phyloP scores from a whole-genome alignment of 208 protist genomes.

The Histomonas meleagridis region DNA sequence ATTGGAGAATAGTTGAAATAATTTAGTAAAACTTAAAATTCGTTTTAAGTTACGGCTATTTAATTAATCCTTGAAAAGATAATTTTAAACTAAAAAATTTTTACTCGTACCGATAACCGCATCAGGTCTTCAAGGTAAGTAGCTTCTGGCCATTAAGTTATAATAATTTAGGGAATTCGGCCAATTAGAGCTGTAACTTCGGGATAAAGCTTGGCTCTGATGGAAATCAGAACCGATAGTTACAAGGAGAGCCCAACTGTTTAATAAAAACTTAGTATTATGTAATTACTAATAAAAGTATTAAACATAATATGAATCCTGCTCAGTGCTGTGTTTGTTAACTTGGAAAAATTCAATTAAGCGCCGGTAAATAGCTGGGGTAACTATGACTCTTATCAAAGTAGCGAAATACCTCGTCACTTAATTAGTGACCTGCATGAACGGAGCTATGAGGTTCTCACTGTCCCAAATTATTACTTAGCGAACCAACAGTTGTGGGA shows the following conservation, averaged over 20 bases:
- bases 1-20: no score
- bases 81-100: no score
- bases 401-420: conserved; percentile 70
- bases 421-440: conserved; percentile 66
- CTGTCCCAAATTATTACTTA: conserved; percentile 61
- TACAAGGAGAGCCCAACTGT: conserved; percentile 69
- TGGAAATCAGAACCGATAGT: conserved; percentile 63
- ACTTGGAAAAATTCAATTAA: conserved; percentile 70
- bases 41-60: no score
- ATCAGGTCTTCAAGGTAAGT: conserved; percentile 66
- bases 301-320: conserved; percentile 68
- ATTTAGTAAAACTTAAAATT: no score
- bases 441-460: conserved; percentile 66
- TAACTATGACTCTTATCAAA: conserved; percentile 75
- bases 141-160: conserved; percentile 63
- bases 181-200: conserved; percentile 66
- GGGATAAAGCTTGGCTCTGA: conserved; percentile 66
- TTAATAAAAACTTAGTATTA: conserved; percentile 74
- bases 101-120: conserved; percentile 60
- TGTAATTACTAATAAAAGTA: conserved; percentile 52
- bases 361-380: conserved; percentile 67
- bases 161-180: conserved; percentile 68
- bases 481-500: conserved; percentile 44
- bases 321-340: conserved; percentile 70
- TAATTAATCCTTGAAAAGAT: no score